Percentiles rank a stretch among this genome's conserved stretches.
These are phyloP conservation scores for Neurospora terricola DNA, from an alignment of 495 filamentous ascomycete genomes.

Conservation along the genomic window DNA sequence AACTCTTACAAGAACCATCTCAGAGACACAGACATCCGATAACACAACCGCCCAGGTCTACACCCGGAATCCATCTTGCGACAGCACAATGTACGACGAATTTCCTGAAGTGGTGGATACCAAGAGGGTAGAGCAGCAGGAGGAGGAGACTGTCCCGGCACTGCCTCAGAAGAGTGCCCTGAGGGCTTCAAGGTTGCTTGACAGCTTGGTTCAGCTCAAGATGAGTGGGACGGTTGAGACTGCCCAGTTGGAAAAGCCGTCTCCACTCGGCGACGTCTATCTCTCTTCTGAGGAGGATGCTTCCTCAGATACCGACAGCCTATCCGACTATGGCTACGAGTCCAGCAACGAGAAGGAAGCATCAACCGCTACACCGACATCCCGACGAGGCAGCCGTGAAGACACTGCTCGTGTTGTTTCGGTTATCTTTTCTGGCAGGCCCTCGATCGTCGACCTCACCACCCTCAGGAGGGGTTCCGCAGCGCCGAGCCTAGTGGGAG, in stretches of 20 bases:
- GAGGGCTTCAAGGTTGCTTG: conserved; percentile 31
- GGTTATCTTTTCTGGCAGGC: conserved; percentile 38
- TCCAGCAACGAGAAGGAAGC: conserved; percentile 25
- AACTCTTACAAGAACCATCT: neutral
- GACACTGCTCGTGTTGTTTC: conserved; percentile 39
- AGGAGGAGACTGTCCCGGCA: neutral
- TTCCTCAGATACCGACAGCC: conserved; percentile 40
- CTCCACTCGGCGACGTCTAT: conserved; percentile 36
- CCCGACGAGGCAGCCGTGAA: conserved; percentile 32
- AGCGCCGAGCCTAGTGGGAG: conserved; percentile 19
- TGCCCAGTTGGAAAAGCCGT: conserved; percentile 16
- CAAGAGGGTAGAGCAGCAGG: neutral
- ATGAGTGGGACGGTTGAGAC: conserved; percentile 25
- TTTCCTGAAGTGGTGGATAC: conserved; percentile 19
- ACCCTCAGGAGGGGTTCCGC: conserved; percentile 24
- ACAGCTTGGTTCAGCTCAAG: conserved; percentile 25
- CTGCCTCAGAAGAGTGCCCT: conserved; percentile 35
- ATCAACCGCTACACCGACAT: conserved; percentile 9
- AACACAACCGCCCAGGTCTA: neutral
- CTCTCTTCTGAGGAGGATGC: conserved; percentile 43
- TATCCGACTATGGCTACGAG: conserved; percentile 40
- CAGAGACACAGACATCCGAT: neutral
- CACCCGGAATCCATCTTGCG: conserved; percentile 2
- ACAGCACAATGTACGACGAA: conserved; percentile 18
- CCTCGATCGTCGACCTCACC: conserved; percentile 35